Evolutionary conservation across 1,139 yeast species (phyloP).

Genomic region (Diutina catenulata): DNA sequence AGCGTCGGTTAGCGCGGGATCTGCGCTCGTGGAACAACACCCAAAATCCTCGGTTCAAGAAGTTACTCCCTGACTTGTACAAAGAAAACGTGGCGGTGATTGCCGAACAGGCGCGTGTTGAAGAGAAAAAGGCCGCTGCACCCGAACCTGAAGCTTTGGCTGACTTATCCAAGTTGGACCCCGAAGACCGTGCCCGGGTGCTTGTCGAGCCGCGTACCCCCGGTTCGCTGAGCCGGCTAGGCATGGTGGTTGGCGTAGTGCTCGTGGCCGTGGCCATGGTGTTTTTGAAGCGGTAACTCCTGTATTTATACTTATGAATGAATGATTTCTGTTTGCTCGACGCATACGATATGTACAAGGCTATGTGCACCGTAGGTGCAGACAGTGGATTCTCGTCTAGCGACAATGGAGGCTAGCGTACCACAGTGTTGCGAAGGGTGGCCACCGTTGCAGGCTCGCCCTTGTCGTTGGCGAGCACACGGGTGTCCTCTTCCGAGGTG

Average conservation of each 20-base stretch:
- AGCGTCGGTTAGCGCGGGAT: conserved; percentile 29
- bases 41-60: conserved; percentile 41
- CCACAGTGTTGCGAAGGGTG: too few relatives aligned
- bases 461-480: neutral
- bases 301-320: neutral
- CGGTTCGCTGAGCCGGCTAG: conserved; percentile 8
- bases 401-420: too few relatives aligned
- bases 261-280: conserved; percentile 14
- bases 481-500: neutral
- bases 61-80: conserved; percentile 62
- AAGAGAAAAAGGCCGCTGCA: conserved; percentile 6
- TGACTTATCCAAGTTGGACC: conserved; percentile 23
- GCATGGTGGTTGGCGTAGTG: conserved; percentile 20
- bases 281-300: conserved; percentile 7
- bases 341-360: too few relatives aligned
- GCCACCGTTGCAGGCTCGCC: neutral
- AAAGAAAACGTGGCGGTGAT: conserved; percentile 22
- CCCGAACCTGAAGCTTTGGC: conserved; percentile 9
- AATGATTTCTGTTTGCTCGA: neutral
- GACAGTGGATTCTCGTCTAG: too few relatives aligned
- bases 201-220: conserved; percentile 14
- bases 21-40: conserved; percentile 57
- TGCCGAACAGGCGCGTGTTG: neutral
- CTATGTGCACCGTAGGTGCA: too few relatives aligned
- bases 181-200: conserved; percentile 34